These are phyloP conservation scores for Candida neerlandica DNA, from an alignment of 1,139 yeast species.

Conservation along the genomic window DNA sequence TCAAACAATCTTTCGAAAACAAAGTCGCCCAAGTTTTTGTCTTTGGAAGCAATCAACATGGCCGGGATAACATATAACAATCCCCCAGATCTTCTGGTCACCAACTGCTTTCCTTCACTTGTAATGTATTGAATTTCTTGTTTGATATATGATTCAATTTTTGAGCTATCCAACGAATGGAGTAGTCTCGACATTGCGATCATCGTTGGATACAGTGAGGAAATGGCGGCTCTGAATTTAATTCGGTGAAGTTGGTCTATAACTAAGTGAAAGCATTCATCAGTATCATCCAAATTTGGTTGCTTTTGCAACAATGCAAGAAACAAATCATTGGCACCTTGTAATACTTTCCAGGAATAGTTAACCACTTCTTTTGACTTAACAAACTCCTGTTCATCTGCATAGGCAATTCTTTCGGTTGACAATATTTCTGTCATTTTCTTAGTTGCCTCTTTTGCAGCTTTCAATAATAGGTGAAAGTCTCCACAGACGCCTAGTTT, in stretches of 20 bases:
- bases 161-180: slow-evolving; percentile 17
- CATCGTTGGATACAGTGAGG: slow-evolving; percentile 82
- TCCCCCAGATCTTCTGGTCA: slow-evolving; percentile 92
- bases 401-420: slow-evolving; percentile 20
- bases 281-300: slow-evolving; percentile 11
- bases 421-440: slow-evolving; percentile 47
- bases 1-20: slow-evolving; percentile 55
- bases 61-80: slow-evolving; percentile 79
- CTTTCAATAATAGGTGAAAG: neutral
- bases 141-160: slow-evolving; percentile 35
- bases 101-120: slow-evolving; percentile 56
- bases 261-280: slow-evolving; percentile 44
- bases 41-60: slow-evolving; percentile 43
- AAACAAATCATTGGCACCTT: slow-evolving; percentile 67
- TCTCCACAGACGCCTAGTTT: slow-evolving; percentile 3
- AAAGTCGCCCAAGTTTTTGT: slow-evolving; percentile 37
- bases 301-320: slow-evolving; percentile 10
- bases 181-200: slow-evolving; percentile 55
- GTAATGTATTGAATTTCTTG: slow-evolving; percentile 55
- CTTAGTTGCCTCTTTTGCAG: slow-evolving; percentile 9
- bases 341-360: slow-evolving; percentile 84
- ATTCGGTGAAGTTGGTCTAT: slow-evolving; percentile 70
- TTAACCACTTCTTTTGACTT: slow-evolving; percentile 59
- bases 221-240: slow-evolving; percentile 89
- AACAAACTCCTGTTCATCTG: slow-evolving; percentile 16